Evolutionary conservation across 2,329 filamentous ascomycete species (phyloP).

Genomic region (Claviceps maximensis): DNA sequence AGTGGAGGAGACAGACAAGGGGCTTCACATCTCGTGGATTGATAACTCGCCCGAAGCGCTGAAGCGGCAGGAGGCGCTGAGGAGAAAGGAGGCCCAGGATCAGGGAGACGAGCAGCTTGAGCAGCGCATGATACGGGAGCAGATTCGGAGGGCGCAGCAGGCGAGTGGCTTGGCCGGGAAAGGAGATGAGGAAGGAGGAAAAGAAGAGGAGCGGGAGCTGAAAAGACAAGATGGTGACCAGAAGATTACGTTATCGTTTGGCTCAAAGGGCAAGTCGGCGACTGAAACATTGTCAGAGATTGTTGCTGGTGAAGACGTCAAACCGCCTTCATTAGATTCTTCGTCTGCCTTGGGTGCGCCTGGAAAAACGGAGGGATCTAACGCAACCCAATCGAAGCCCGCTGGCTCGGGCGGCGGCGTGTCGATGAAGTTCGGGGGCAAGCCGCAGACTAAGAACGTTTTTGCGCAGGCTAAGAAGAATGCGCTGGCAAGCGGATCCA

Average conservation of each 20-base stretch:
- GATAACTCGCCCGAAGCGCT: conserved; percentile 84
- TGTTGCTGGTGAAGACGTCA: conserved; percentile 4
- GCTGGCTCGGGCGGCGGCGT: conserved; percentile 25
- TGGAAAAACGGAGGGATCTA: conserved; percentile 6
- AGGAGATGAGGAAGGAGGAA: conserved; percentile 25
- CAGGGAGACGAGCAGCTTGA: conserved; percentile 85
- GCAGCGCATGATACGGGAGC: conserved; percentile 67
- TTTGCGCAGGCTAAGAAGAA: conserved; percentile 59
- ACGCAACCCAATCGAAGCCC: conserved; percentile 18
- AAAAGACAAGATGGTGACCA: conserved; percentile 53
- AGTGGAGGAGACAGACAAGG: conserved; percentile 82
- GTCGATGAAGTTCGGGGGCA: conserved; percentile 51
- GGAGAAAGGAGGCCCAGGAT: conserved; percentile 74
- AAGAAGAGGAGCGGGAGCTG: conserved; percentile 31
- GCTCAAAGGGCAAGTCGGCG: conserved; percentile 24
- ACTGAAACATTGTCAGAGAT: background rate
- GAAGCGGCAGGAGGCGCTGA: conserved; percentile 63
- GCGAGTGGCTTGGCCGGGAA: conserved; percentile 26
- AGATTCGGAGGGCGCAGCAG: conserved; percentile 62
- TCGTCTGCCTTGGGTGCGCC: conserved; percentile 7
- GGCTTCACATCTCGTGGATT: conserved; percentile 76
- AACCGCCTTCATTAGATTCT: conserved; percentile 11
- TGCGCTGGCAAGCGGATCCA: conserved; percentile 43
- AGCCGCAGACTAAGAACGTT: conserved; percentile 62
- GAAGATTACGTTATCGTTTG: conserved; percentile 61